These are phyloP conservation scores for Solanum habrochaites DNA, from an alignment of 257 asterid genomes.

Conservation along the genomic window DNA sequence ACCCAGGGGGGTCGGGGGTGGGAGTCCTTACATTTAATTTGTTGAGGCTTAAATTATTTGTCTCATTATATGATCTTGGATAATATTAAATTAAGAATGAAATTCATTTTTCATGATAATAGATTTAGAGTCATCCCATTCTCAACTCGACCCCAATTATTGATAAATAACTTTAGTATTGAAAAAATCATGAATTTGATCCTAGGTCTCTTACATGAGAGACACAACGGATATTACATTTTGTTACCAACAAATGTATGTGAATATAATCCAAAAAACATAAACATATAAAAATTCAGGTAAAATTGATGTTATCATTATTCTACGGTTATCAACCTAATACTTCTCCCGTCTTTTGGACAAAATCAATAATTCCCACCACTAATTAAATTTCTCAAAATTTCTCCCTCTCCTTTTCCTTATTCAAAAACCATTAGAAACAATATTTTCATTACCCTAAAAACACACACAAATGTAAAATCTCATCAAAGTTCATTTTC, in stretches of 20 bases:
- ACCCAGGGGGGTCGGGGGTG: accelerated
- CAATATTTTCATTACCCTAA: background rate
- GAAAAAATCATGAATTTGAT: too few species aligned
- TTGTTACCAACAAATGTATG: background rate
- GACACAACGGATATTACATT: too few species aligned
- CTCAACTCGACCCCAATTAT: too few species aligned
- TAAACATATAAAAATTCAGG: background rate
- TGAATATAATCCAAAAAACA: background rate
- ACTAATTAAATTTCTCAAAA: background rate
- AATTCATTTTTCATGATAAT: too few species aligned
- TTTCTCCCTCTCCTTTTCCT: background rate
- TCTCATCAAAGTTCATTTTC: background rate
- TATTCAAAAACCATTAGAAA: background rate
- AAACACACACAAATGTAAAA: background rate
- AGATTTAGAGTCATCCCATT: too few species aligned
- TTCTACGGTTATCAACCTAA: background rate
- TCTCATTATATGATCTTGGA: background rate
- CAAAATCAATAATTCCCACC: background rate
- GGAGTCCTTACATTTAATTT: background rate
- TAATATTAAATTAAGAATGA: too few species aligned
- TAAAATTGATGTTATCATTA: background rate
- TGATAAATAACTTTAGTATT: too few species aligned
- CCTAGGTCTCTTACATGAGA: too few species aligned
- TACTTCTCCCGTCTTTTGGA: background rate
- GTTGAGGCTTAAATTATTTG: background rate